Evolutionary conservation across 495 filamentous ascomycete genomes (phyloP).

Genomic region (Xylaria intraflava): DNA sequence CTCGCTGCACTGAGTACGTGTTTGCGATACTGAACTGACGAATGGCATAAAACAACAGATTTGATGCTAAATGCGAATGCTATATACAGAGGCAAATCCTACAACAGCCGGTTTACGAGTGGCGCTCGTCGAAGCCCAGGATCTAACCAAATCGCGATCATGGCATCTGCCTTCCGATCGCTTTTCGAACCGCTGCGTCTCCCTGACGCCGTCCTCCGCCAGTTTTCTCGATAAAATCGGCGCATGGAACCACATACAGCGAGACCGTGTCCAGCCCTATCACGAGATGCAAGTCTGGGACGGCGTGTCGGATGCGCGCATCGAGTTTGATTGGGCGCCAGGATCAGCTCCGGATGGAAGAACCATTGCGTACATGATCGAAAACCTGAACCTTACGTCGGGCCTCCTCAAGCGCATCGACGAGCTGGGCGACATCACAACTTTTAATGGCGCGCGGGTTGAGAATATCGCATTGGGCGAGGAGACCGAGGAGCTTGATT

Average conservation of each 20-base stretch:
- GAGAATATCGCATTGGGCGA: slow-evolving; percentile 68
- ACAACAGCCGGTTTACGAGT: slow-evolving; percentile 70
- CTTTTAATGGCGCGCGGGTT: slow-evolving; percentile 71
- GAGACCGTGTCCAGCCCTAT: slow-evolving; percentile 71
- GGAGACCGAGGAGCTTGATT: slow-evolving; percentile 61
- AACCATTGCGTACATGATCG: slow-evolving; percentile 90
- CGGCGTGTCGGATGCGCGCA: slow-evolving; percentile 75
- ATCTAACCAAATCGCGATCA: slow-evolving; percentile 57
- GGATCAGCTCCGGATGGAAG: slow-evolving; percentile 34
- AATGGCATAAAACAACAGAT: not conserved
- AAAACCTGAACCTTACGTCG: slow-evolving; percentile 82
- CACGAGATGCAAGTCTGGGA: slow-evolving; percentile 97
- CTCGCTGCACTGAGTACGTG: slow-evolving; percentile 75
- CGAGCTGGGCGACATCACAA: slow-evolving; percentile 57
- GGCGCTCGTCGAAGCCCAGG: slow-evolving; percentile 85
- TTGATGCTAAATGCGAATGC: slow-evolving; percentile 6
- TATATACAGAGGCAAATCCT: slow-evolving; percentile 51
- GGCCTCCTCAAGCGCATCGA: slow-evolving; percentile 65
- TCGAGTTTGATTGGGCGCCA: slow-evolving; percentile 75
- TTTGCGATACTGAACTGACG: not conserved
- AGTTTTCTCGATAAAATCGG: slow-evolving; percentile 68
- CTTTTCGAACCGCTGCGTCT: slow-evolving; percentile 92
- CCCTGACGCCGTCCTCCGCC: slow-evolving; percentile 79
- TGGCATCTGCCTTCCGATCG: slow-evolving; percentile 59
- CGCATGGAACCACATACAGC: slow-evolving; percentile 73